Evolutionary conservation across 225 moss, liverwort and hornwort species (phyloP).

Genomic region (Asterella californica): DNA sequence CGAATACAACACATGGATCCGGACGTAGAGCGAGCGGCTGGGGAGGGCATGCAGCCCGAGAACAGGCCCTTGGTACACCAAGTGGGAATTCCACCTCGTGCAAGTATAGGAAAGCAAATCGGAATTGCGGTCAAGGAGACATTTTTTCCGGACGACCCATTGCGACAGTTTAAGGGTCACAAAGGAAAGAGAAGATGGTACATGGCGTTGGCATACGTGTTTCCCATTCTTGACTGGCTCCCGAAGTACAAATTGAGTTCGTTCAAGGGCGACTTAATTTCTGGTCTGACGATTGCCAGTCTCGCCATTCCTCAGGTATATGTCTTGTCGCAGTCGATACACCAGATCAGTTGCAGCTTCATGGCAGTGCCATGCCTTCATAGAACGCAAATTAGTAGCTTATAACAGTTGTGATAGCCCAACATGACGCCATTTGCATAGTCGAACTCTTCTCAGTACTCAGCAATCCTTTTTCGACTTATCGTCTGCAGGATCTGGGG

Average conservation of each 20-base stretch:
- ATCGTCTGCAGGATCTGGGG: slow-evolving; percentile 45
- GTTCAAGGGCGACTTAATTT: slow-evolving; percentile 35
- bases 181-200: background rate
- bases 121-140: slow-evolving; percentile 30
- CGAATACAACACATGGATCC: background rate
- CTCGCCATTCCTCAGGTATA: slow-evolving; percentile 59
- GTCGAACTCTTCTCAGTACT: background rate
- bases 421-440: background rate
- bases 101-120: background rate
- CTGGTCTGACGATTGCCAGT: slow-evolving; percentile 67
- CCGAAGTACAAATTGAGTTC: slow-evolving; percentile 9
- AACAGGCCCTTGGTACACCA: background rate
- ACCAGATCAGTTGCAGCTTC: too few relatives aligned
- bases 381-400: background rate
- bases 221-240: slow-evolving; percentile 56
- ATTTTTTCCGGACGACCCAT: slow-evolving; percentile 54
- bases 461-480: background rate
- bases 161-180: slow-evolving; percentile 46
- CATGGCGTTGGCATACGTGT: slow-evolving; percentile 42
- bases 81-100: background rate
- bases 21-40: background rate
- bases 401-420: background rate
- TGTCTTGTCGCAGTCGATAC: background rate
- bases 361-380: background rate
- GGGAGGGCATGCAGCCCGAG: too few relatives aligned